Evolutionary conservation across 2,329 filamentous ascomycete species (phyloP), one percentile per base, ranked within the genome.

Genomic region (Beauveria sp.): DNA sequence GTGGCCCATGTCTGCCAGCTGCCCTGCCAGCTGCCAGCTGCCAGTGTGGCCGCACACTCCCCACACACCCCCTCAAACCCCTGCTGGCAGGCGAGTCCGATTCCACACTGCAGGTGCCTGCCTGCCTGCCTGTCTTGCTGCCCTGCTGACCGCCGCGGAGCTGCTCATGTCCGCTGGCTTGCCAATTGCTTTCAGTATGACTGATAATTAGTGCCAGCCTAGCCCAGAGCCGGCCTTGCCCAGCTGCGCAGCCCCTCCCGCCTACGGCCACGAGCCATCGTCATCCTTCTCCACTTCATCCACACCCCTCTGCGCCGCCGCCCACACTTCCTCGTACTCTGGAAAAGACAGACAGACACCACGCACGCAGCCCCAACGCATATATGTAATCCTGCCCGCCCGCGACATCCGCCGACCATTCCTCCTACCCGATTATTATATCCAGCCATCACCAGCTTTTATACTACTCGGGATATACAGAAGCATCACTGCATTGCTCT

Each of bases 301-400:
- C 34, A 38, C 34, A 38, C 34, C 34, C 34, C 34, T 38, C 34
- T 38, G 34, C 34, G 34, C 34, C 34, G 34, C 34, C 14, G 34
- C 34, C 34, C 34, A 38, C 34, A 38, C 34, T 38, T 38, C 40
- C 47, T 59, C 55, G 28, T 58, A 24, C 26, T 46, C 12, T 5
- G 42, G 2, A 22, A 26, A 34, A 43, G 38, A 46, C 28, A 22
- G 20, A 56, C 51, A 40, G 30, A 50, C 56, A 38, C 34, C 34
- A 59, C 47, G 53, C 42, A 46, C 40, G 45, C 57, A 34, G 49
- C 58, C 50, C 58, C 49, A 26, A 43, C 58, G n/a, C 49, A 53
- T 60, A 60, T 60, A 60, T 60, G 58, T 60, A 53, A 60, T 60
- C 58, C 26, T n/a, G n/a, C 42, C 49, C 24, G 42, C 58, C 58